A percentile compares a stretch with the other conserved stretches of the same genome.
These are phyloP conservation scores for Alternaria incomplexa DNA, from an alignment of 2,329 filamentous ascomycete genomes.

Conservation along the genomic window DNA sequence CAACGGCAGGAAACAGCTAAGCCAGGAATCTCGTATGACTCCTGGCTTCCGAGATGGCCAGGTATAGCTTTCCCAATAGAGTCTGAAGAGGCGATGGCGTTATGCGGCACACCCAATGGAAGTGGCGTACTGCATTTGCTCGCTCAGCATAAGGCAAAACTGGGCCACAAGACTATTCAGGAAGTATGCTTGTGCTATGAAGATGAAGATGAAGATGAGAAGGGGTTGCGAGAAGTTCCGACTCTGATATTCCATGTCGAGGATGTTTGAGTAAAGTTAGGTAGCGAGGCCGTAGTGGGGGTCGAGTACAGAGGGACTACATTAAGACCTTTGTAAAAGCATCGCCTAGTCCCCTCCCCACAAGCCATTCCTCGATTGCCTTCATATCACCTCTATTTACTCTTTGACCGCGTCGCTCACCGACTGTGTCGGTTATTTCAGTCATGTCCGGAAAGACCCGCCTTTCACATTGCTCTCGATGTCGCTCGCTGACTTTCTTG, in stretches of 20 bases:
- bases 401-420: slow-evolving; percentile 57
- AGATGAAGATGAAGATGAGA: neutral
- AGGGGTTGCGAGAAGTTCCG: neutral
- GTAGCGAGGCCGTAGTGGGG: neutral
- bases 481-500: slow-evolving; percentile 67
- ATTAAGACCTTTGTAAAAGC: slow-evolving; percentile 54
- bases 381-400: slow-evolving; percentile 62
- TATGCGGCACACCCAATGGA: slow-evolving; percentile 17
- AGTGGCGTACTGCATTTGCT: slow-evolving; percentile 10
- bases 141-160: slow-evolving; percentile 2
- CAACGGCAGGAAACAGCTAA: neutral
- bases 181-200: slow-evolving; percentile 8
- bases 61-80: slow-evolving; percentile 8
- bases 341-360: slow-evolving; percentile 53
- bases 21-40: neutral
- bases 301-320: neutral
- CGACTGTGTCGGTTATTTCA: slow-evolving; percentile 61
- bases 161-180: slow-evolving; percentile 11
- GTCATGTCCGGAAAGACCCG: slow-evolving; percentile 62
- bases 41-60: slow-evolving; percentile 6
- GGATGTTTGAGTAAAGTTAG: neutral
- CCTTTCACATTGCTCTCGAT: slow-evolving; percentile 49
- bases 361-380: slow-evolving; percentile 59
- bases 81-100: slow-evolving; percentile 4
- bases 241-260: neutral